These are phyloP conservation scores for Suillus cothurnatus DNA, from an alignment of 768 basidiomycete genomes.

Conservation along the genomic window DNA sequence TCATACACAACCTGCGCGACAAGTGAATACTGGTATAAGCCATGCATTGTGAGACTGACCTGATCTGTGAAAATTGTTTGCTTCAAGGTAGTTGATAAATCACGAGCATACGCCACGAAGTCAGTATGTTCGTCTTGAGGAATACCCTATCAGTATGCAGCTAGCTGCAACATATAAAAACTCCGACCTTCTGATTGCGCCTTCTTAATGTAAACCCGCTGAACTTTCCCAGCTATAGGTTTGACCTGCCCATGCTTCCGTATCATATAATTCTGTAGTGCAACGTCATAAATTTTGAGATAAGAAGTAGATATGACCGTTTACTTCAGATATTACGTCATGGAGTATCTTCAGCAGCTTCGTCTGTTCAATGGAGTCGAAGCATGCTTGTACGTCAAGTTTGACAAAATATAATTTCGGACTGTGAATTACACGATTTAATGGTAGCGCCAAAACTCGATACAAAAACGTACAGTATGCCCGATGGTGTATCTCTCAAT, in stretches of 20 bases:
- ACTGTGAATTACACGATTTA: conserved; percentile 39
- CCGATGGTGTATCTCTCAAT: conserved; percentile 37
- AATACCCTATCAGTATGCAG: not conserved
- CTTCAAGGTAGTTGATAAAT: conserved; percentile 65
- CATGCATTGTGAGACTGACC: conserved; percentile 37
- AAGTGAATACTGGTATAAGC: not conserved
- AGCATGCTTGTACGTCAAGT: conserved; percentile 93
- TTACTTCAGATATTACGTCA: conserved; percentile 71
- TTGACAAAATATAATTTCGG: conserved; percentile 95
- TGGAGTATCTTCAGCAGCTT: conserved; percentile 80
- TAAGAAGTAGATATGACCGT: not conserved
- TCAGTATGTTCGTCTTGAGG: conserved; percentile 70
- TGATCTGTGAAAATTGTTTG: conserved; percentile 88
- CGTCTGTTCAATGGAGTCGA: conserved; percentile 92
- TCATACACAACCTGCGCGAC: conserved; percentile 52
- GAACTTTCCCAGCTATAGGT: conserved; percentile 55
- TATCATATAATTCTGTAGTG: conserved; percentile 71
- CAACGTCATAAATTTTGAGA: conserved; percentile 4
- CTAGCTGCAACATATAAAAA: not conserved
- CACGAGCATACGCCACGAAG: conserved; percentile 69
- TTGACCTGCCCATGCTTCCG: conserved; percentile 71
- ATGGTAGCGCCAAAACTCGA: not conserved
- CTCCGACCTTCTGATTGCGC: conserved; percentile 66
- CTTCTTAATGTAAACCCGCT: conserved; percentile 56
- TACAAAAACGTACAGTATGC: conserved; percentile 50